Percentiles rank a stretch among this genome's conserved stretches.
Conservation (phyloP, 768 basidiomycete species). For the Boletus rufocinnamomeus region DNA sequence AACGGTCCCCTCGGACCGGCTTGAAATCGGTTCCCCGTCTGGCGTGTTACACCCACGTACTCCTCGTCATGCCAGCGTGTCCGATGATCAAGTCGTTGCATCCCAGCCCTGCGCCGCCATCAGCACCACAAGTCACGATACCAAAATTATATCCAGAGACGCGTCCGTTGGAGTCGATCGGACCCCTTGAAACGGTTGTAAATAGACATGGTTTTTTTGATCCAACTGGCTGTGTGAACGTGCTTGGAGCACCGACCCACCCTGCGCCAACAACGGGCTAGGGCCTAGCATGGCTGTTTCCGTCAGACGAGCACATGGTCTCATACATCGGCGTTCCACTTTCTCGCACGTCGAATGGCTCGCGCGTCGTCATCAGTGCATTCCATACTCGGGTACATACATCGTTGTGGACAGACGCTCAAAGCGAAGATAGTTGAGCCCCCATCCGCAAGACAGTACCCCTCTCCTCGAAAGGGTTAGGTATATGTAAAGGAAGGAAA, state of each 20-base stretch:
- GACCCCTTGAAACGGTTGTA: neutral
- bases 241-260: too few relatives aligned
- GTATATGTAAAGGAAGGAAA: conserved; percentile 3
- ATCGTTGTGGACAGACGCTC: conserved; percentile 12
- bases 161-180: neutral
- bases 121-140: neutral
- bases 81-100: neutral
- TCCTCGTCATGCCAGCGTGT: neutral
- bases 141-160: neutral
- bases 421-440: neutral
- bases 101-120: neutral
- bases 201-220: neutral
- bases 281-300: neutral
- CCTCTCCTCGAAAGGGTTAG: neutral
- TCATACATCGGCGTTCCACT: neutral
- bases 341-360: neutral
- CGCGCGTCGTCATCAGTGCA: conserved; percentile 6
- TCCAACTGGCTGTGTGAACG: neutral
- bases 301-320: neutral
- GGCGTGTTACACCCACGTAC: neutral
- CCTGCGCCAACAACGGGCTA: neutral
- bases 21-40: neutral
- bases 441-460: conserved; percentile 6
- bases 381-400: conserved; percentile 23
- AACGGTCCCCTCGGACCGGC: neutral